Evolutionary conservation across 768 basidiomycete genomes (phyloP).

Genomic region (Termitomyces eurrhizus): DNA sequence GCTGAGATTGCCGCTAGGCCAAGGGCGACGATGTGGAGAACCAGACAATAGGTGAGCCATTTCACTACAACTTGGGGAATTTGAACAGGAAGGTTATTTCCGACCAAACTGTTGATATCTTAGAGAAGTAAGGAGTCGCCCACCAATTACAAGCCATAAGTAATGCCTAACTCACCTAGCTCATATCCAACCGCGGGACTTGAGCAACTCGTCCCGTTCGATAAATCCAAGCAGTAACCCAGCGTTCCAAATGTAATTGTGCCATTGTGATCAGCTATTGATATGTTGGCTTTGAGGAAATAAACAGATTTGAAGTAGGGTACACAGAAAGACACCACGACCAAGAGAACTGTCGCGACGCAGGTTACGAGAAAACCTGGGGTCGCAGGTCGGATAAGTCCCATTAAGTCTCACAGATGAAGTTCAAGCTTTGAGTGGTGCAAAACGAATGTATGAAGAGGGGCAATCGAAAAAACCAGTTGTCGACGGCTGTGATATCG

Average conservation of each 20-base stretch:
- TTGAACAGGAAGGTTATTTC: slow-evolving; percentile 56
- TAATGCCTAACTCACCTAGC: slow-evolving; percentile 55
- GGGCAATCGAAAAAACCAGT: not conserved
- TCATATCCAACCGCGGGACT: slow-evolving; percentile 82
- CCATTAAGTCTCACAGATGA: slow-evolving; percentile 34
- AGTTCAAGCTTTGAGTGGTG: not conserved
- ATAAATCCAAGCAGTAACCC: slow-evolving; percentile 76
- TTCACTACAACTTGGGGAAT: slow-evolving; percentile 85
- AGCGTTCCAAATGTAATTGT: slow-evolving; percentile 82
- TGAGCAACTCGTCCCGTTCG: slow-evolving; percentile 64
- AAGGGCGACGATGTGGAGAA: slow-evolving; percentile 89
- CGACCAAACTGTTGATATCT: slow-evolving; percentile 85
- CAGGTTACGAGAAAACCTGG: slow-evolving; percentile 86
- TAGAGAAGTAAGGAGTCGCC: slow-evolving; percentile 7
- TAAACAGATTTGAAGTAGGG: slow-evolving; percentile 86
- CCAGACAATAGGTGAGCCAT: slow-evolving; percentile 93
- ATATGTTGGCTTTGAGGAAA: slow-evolving; percentile 77
- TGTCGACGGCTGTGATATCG: not conserved
- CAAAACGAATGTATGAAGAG: not conserved
- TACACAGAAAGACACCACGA: slow-evolving; percentile 86
- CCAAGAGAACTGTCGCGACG: slow-evolving; percentile 73
- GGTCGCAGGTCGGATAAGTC: slow-evolving; percentile 76
- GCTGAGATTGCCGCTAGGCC: slow-evolving; percentile 65
- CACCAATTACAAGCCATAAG: not conserved
- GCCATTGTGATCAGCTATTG: slow-evolving; percentile 44